phyloP scores from a whole-genome alignment of 768 basidiomycete species.

The Pleurotus sapidus region DNA sequence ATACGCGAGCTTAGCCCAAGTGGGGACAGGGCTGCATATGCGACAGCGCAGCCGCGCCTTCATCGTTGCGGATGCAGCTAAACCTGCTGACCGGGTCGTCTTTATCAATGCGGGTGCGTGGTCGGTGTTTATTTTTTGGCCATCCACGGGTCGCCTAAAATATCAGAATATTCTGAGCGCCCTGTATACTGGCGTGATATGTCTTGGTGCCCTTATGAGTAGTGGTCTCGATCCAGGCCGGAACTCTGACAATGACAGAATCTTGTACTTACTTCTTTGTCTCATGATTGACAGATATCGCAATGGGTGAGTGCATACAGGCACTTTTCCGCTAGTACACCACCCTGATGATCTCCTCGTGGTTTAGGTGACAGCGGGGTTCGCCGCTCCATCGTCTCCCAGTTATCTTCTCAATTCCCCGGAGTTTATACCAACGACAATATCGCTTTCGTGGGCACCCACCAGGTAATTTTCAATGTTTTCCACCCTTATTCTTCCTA shows the following conservation, averaged over 20 bases:
- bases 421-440: constrained; percentile 69
- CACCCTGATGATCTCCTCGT: constrained; percentile 8
- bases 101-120: constrained; percentile 71
- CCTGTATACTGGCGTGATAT: not conserved
- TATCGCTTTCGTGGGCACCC: constrained; percentile 73
- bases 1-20: constrained; percentile 63
- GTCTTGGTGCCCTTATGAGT: constrained; percentile 2
- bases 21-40: constrained; percentile 76
- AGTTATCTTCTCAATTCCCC: constrained; percentile 54
- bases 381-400: constrained; percentile 62
- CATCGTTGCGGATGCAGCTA: constrained; percentile 62
- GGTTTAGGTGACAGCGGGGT: constrained; percentile 56
- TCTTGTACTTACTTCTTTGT: not conserved
- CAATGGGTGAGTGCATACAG: constrained; percentile 48
- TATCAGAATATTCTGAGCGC: constrained; percentile 1
- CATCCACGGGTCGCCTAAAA: not conserved
- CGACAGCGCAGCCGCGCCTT: constrained; percentile 76
- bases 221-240: not conserved
- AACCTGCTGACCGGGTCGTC: constrained; percentile 58
- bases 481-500: not conserved
- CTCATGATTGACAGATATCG: constrained; percentile 50
- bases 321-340: not conserved
- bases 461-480: constrained; percentile 23
- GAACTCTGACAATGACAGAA: not conserved
- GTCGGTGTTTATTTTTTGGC: not conserved